These are phyloP conservation scores for Leccinum fallax DNA, from an alignment of 1,284 basidiomycete genomes.

Conservation along the genomic window DNA sequence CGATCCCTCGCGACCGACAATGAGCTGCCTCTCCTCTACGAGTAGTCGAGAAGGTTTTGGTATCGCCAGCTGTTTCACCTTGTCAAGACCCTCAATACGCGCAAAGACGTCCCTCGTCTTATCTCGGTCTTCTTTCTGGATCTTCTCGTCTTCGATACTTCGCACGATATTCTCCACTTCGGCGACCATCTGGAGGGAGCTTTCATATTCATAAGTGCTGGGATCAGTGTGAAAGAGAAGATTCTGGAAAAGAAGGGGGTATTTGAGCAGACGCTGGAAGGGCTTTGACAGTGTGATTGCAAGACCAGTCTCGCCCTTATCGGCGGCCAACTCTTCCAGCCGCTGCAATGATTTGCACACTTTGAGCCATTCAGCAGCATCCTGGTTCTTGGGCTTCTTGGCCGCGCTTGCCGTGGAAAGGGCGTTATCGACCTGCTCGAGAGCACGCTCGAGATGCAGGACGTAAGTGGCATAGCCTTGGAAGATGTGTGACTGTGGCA, in stretches of 20 bases:
- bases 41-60: conserved; percentile 89
- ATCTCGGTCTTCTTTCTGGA: conserved; percentile 93
- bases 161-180: conserved; percentile 96
- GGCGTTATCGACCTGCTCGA: conserved; percentile 84
- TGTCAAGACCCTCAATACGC: conserved; percentile 93
- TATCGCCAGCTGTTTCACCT: conserved; percentile 82
- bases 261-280: conserved; percentile 95
- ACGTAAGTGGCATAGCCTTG: conserved; percentile 92
- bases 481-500: conserved; percentile 81
- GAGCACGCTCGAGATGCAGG: conserved; percentile 85
- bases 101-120: conserved; percentile 93
- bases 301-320: conserved; percentile 90
- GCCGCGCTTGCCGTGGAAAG: conserved; percentile 61
- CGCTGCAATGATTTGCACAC: conserved; percentile 71
- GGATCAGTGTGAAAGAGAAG: conserved; percentile 96
- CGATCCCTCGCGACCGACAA: conserved; percentile 32
- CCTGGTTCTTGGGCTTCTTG: conserved; percentile 80
- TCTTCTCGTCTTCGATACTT: conserved; percentile 97
- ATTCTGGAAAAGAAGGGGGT: conserved; percentile 97
- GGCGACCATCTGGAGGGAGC: conserved; percentile 93
- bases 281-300: conserved; percentile 96
- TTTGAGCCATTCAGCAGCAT: conserved; percentile 74
- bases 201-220: conserved; percentile 96
- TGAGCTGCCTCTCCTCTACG: conserved; percentile 77
- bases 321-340: conserved; percentile 79